phyloP scores from a whole-genome alignment of 2,329 filamentous ascomycete species.

The Phialophora expanda region DNA sequence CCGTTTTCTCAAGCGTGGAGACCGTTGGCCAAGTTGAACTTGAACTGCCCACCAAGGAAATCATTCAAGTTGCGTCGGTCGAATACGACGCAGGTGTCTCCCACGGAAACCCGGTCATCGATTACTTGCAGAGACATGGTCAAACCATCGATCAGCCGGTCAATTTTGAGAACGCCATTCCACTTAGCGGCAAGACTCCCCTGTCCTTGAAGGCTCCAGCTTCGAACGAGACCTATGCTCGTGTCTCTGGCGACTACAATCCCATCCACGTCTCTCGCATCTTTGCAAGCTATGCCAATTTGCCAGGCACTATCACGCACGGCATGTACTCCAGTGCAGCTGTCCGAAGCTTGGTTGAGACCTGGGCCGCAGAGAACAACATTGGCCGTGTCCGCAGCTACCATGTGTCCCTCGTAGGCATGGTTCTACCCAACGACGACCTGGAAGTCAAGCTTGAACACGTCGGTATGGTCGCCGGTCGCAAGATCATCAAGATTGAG shows the following conservation, averaged over 20 bases:
- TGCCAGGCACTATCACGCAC: conserved; percentile 96
- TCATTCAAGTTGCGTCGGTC: conserved; percentile 96
- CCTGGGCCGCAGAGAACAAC: conserved; percentile 98
- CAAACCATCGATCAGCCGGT: conserved; percentile 93
- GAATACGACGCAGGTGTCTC: conserved; percentile 92
- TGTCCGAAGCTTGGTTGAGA: conserved; percentile 94
- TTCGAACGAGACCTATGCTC: conserved; percentile 96
- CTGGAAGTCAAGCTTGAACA: conserved; percentile 95
- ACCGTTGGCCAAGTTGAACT: conserved; percentile 91
- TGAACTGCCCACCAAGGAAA: conserved; percentile 93
- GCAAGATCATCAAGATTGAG: conserved; percentile 99
- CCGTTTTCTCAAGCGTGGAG: conserved; percentile 86
- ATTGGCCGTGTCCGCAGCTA: conserved; percentile 96
- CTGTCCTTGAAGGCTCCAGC: conserved; percentile 87
- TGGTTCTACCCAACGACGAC: conserved; percentile 96
- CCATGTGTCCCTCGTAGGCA: conserved; percentile 94
- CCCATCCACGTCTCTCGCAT: conserved; percentile 98
- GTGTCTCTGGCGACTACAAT: conserved; percentile 97
- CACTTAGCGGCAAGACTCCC: conserved; percentile 88
- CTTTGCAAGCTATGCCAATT: conserved; percentile 92
- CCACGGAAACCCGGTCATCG: conserved; percentile 93
- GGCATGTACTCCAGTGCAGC: conserved; percentile 99
- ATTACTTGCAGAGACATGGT: conserved; percentile 91
- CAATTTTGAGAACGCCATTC: conserved; percentile 96
- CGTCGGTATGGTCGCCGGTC: conserved; percentile 94